Evolutionary conservation across 768 basidiomycete species (phyloP), one percentile per base, ranked within the genome.

Genomic region (Rhodocollybia butyracea): DNA sequence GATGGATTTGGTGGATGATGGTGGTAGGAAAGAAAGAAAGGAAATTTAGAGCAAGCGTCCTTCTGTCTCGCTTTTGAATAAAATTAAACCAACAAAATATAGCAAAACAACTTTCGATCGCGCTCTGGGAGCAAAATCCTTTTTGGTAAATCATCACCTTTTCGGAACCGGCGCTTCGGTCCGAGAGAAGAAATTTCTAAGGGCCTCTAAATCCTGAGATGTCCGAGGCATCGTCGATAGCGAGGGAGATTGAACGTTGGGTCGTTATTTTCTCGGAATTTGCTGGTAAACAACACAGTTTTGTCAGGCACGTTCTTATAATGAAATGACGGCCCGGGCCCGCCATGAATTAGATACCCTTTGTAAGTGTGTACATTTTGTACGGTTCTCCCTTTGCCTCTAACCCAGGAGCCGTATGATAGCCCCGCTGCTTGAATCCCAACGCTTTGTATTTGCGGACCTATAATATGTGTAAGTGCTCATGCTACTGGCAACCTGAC

Each of bases 11-110:
- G 31, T 2, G 40, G 39, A 29, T 42, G n/a, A 53, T 53, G 51
- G 27, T 27, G 51, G 51, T 53, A 53, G 36, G 51, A 43, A 41
- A 39, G 51, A 42, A 34, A 53, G 51, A 30, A 31, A 22, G 39
- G 40, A 39, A 42, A 5, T 24, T 13, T 29, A 26, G n/a, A 34
- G 31, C 19, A 10, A 29, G 11, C 12, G 43, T 29, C 26, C 31
- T 43, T 41, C 51, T 53, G 51, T 53, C 40, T 53, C 15, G 45
- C 45, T 46, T 46, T 46, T 41, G 30, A 53, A 32, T 24, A 27
- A 5, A 17, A 5, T 50, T 6, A 19, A 45, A 45, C 43, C 43
- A 45, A 29, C 43, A 45, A 45, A 45, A 45, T 29, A 45, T 27
- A 45, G 30, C 30, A 45, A 45, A n/a, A 4, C 26, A 15, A 4